These are phyloP conservation scores for Trichoderma sp. DNA, from an alignment of 2,329 filamentous ascomycete genomes.

Conservation along the genomic window DNA sequence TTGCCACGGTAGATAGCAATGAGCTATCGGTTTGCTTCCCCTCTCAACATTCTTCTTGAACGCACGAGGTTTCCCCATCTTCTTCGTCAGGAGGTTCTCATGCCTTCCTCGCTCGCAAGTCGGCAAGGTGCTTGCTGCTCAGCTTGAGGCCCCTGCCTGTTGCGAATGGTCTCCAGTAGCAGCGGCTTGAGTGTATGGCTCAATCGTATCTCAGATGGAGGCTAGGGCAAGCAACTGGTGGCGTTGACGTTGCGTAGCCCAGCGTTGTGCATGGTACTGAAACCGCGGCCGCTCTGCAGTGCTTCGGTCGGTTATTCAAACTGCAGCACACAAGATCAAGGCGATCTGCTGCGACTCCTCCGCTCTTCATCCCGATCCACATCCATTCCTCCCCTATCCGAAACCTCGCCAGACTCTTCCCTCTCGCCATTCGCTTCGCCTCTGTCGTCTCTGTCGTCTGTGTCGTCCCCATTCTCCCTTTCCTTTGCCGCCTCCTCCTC, in stretches of 20 bases:
- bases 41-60: not conserved
- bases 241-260: not conserved
- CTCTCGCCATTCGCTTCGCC: constrained; percentile 33
- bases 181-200: not conserved
- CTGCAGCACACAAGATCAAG: constrained; percentile 33
- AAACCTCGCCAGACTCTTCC: constrained; percentile 48
- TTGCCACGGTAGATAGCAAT: not conserved
- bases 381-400: constrained; percentile 45
- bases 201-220: not conserved
- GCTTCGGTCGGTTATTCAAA: not conserved
- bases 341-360: constrained; percentile 37
- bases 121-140: too few relatives aligned
- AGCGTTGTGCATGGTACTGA: not conserved
- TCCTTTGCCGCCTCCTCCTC: constrained; percentile 46
- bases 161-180: not conserved
- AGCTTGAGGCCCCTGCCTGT: not conserved
- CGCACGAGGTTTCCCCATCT: not conserved
- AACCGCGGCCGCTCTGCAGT: not conserved
- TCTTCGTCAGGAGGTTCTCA: not conserved
- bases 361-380: constrained; percentile 41
- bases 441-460: constrained; percentile 16
- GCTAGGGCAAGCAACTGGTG: not conserved
- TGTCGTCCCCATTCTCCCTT: constrained; percentile 3
- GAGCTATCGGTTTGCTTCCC: not conserved
- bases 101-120: not conserved